phyloP scores from a whole-genome alignment of 495 filamentous ascomycete species.

The Bombardia bombarda region DNA sequence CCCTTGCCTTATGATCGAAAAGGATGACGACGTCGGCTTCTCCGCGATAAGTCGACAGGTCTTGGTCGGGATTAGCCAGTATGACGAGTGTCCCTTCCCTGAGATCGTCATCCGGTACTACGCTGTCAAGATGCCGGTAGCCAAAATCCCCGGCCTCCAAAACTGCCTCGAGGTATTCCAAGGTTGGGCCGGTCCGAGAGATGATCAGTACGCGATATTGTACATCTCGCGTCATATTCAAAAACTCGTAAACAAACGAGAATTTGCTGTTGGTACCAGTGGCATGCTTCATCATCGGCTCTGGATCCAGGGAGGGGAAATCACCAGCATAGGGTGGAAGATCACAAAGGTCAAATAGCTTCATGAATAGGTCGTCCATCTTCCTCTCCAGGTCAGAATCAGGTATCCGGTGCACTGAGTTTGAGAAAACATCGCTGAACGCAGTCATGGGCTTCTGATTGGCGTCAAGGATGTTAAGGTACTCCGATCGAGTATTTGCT shows the following conservation, averaged over 20 bases:
- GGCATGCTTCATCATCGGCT: constrained; percentile 28
- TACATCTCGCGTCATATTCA: constrained; percentile 21
- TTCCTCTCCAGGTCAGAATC: constrained; percentile 18
- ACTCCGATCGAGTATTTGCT: constrained; percentile 26
- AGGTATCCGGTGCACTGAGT: constrained; percentile 12
- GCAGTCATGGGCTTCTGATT: constrained; percentile 26
- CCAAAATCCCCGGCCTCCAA: constrained; percentile 19
- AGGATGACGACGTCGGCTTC: constrained; percentile 29
- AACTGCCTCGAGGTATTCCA: constrained; percentile 31
- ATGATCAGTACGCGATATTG: constrained; percentile 32
- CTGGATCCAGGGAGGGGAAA: constrained; percentile 17
- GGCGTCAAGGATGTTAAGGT: constrained; percentile 29
- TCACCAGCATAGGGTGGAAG: constrained; percentile 30
- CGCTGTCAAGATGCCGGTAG: constrained; percentile 11
- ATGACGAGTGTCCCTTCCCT: constrained; percentile 10
- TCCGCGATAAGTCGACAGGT: constrained; percentile 8
- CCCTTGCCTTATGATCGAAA: constrained; percentile 32
- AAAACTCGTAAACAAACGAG: constrained; percentile 35
- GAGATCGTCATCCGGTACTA: not conserved
- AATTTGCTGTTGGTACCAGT: constrained; percentile 37
- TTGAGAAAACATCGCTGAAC: constrained; percentile 23
- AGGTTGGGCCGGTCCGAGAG: constrained; percentile 25
- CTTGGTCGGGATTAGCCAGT: constrained; percentile 13
- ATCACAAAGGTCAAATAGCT: constrained; percentile 34
- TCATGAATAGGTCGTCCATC: constrained; percentile 29